A percentile compares a stretch with the other conserved stretches of the same genome.
phyloP scores from a whole-genome alignment of 352 stramenopile species.

The Elongisporangium anandrum region DNA sequence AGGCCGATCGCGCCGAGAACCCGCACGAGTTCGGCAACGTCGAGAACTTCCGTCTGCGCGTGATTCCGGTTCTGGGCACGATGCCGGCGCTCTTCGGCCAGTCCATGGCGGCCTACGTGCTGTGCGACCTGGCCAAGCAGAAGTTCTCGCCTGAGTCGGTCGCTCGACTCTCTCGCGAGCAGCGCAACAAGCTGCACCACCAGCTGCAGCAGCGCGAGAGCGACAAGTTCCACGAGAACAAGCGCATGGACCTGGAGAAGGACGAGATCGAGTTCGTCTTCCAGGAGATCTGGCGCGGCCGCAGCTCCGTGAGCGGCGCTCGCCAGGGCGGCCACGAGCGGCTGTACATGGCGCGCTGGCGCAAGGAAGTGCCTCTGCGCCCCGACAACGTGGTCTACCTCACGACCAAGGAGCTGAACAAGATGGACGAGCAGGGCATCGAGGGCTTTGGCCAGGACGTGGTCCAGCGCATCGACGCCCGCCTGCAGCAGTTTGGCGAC shows the following conservation, averaged over 20 bases:
- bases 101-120: constrained; percentile 92
- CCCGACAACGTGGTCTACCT: constrained; percentile 87
- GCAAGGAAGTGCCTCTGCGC: constrained; percentile 48
- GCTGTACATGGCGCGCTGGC: constrained; percentile 85
- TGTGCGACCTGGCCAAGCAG: constrained; percentile 92
- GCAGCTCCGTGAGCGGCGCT: constrained; percentile 62
- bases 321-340: constrained; percentile 73
- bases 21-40: constrained; percentile 94
- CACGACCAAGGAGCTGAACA: constrained; percentile 70
- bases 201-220: constrained; percentile 78
- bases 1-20: constrained; percentile 86
- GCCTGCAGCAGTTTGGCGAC: constrained; percentile 51
- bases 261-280: constrained; percentile 88
- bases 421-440: constrained; percentile 52
- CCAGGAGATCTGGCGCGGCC: constrained; percentile 80
- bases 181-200: constrained; percentile 84
- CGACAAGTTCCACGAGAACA: constrained; percentile 43
- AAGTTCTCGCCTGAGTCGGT: constrained; percentile 80
- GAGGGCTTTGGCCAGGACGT: constrained; percentile 67
- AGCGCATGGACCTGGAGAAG: constrained; percentile 69
- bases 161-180: constrained; percentile 69
- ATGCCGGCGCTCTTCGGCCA: constrained; percentile 97
- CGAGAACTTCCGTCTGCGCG: constrained; percentile 95
- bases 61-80: constrained; percentile 94
- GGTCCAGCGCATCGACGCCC: constrained; percentile 63